Evolutionary conservation across 176 grass and related monocot species (phyloP).

Genomic region (Coix lacrymajobi): DNA sequence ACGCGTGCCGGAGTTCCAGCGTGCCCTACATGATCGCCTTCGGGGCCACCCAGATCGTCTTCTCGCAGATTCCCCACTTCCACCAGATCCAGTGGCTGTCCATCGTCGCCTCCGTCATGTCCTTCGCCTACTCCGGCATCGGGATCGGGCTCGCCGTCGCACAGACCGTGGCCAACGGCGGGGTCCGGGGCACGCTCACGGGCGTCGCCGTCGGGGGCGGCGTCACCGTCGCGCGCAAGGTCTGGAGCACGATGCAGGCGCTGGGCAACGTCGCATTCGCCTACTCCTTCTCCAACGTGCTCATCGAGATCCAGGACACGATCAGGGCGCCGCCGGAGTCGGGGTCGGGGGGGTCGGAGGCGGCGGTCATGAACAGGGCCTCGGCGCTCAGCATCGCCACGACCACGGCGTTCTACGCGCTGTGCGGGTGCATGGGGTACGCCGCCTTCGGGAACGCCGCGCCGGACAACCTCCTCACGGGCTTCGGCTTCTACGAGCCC

Average conservation of each 20-base stretch:
- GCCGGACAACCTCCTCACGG: slow-evolving; percentile 62
- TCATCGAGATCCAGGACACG: slow-evolving; percentile 74
- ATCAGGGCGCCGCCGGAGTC: slow-evolving; percentile 52
- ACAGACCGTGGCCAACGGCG: slow-evolving; percentile 37
- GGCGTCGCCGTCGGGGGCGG: slow-evolving; percentile 43
- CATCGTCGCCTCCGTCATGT: slow-evolving; percentile 66
- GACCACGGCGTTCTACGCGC: slow-evolving; percentile 55
- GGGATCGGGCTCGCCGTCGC: slow-evolving; percentile 54
- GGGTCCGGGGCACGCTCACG: slow-evolving; percentile 40
- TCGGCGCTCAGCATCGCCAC: slow-evolving; percentile 37
- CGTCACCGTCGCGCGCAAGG: slow-evolving; percentile 33
- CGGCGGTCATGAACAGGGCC: slow-evolving; percentile 62
- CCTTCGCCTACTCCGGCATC: slow-evolving; percentile 68
- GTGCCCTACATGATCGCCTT: slow-evolving; percentile 62
- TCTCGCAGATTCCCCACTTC: slow-evolving; percentile 70
- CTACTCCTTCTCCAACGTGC: slow-evolving; percentile 61
- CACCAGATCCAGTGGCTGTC: slow-evolving; percentile 77
- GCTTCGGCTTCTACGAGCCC: slow-evolving; percentile 73
- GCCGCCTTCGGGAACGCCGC: slow-evolving; percentile 58
- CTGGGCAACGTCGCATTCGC: slow-evolving; percentile 69
- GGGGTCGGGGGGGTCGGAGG: slow-evolving; percentile 46
- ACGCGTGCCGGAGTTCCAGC: slow-evolving; percentile 40
- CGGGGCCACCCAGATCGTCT: slow-evolving; percentile 41
- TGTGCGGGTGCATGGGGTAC: slow-evolving; percentile 69
- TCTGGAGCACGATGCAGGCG: slow-evolving; percentile 51